A percentile compares a stretch with the other conserved stretches of the same genome.
phyloP scores from a whole-genome alignment of 305 asterid species.

The Salvia sclarea region DNA sequence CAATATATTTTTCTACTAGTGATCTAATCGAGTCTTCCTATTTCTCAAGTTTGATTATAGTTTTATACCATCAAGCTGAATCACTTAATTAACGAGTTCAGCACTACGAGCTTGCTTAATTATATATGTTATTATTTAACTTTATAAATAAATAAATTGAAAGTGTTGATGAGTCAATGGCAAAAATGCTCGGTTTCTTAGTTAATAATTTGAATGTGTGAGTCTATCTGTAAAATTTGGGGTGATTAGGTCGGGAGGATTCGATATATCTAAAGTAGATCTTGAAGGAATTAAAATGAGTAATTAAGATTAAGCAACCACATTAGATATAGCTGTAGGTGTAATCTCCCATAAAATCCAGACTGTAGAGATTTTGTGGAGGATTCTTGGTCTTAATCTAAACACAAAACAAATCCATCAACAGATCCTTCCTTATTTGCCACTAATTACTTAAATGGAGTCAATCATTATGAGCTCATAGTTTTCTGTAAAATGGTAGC shows the following conservation, averaged over 20 bases:
- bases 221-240: not conserved
- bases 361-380: slow-evolving; percentile 27
- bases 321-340: slow-evolving; percentile 2
- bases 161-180: too few species aligned
- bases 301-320: not conserved
- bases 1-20: too few species aligned
- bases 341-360: slow-evolving; percentile 10
- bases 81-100: too few species aligned
- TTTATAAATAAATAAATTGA: too few species aligned
- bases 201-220: not conserved
- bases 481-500: not conserved
- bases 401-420: slow-evolving; percentile 12
- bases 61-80: too few species aligned
- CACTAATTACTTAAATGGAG: not conserved
- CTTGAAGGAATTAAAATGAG: not conserved
- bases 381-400: slow-evolving; percentile 15
- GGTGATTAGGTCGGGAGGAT: not conserved
- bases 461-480: slow-evolving; percentile 1
- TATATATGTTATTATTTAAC: too few species aligned
- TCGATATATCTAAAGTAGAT: not conserved
- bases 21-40: too few species aligned
- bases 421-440: too few species aligned
- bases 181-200: too few species aligned
- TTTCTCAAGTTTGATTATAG: too few species aligned
- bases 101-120: too few species aligned